phyloP scores from a whole-genome alignment of 73 alveolate genomes.

The Tetrahymena elliotti region DNA sequence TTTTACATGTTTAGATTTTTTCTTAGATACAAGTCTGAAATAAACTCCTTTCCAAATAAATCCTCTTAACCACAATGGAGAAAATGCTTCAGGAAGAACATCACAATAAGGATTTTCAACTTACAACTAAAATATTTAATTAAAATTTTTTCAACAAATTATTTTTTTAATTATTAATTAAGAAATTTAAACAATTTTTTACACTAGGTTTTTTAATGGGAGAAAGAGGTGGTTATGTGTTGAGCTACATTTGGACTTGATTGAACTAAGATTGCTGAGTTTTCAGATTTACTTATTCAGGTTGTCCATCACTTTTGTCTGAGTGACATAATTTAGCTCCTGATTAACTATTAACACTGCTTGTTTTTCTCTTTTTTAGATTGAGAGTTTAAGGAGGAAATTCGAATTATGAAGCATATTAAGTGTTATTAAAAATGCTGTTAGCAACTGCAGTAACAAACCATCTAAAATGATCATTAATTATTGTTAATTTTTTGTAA shows the following conservation, averaged over 20 bases:
- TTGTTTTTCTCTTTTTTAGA: background rate
- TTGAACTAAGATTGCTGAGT: background rate
- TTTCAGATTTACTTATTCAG: background rate
- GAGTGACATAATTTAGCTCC: background rate
- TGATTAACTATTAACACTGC: background rate
- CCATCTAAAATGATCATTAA: background rate
- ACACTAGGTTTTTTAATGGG: background rate
- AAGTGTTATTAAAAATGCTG: background rate
- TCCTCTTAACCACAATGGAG: background rate
- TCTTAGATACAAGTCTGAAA: background rate
- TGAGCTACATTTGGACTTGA: background rate
- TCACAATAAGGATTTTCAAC: background rate
- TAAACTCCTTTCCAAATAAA: background rate
- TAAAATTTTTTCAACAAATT: background rate
- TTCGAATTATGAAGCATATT: background rate
- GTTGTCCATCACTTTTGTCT: background rate
- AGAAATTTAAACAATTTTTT: background rate
- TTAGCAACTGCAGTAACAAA: background rate
- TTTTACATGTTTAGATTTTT: background rate
- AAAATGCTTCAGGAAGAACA: background rate
- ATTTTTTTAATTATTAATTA: background rate
- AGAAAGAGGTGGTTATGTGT: background rate
- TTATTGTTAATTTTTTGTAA: background rate
- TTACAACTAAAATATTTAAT: background rate
- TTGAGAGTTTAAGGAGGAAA: background rate